Percentiles rank a stretch among this genome's conserved stretches.
Evolutionary conservation across 2,329 filamentous ascomycete species (phyloP).

Genomic region (Emergomyces pasteurianus): DNA sequence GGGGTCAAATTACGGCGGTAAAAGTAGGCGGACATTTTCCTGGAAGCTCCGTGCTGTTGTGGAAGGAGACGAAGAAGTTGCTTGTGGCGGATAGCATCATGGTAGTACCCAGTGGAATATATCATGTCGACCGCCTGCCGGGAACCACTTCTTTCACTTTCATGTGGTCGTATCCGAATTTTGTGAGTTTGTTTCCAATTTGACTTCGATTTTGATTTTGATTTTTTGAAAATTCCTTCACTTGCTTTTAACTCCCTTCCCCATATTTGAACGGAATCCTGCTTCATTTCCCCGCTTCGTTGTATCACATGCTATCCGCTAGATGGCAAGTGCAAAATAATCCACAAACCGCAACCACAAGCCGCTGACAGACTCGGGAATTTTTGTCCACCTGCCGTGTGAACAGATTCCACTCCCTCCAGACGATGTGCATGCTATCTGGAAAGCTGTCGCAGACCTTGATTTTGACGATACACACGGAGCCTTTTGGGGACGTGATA

Average conservation of each 20-base stretch:
- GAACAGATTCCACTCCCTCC: constrained; percentile 54
- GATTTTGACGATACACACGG: constrained; percentile 57
- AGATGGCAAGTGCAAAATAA: not conserved
- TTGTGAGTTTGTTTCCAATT: constrained; percentile 15
- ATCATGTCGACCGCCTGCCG: constrained; percentile 22
- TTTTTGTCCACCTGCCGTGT: not conserved
- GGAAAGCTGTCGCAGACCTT: constrained; percentile 50
- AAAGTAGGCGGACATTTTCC: constrained; percentile 73
- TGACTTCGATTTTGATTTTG: constrained; percentile 12
- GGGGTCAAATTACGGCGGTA: constrained; percentile 24
- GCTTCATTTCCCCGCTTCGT: not conserved
- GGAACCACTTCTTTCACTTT: constrained; percentile 50
- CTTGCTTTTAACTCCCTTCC: not conserved
- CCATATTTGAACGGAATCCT: not conserved
- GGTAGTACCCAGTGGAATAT: constrained; percentile 45
- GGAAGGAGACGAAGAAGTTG: constrained; percentile 47
- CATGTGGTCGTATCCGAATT: constrained; percentile 66
- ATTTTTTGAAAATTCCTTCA: constrained; percentile 9
- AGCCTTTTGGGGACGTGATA: constrained; percentile 52
- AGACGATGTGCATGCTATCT: constrained; percentile 54
- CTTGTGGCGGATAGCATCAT: constrained; percentile 68
- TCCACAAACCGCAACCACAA: not conserved
- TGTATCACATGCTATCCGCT: not conserved
- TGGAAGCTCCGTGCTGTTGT: constrained; percentile 57
- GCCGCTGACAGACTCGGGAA: not conserved